Evolutionary conservation across 495 filamentous ascomycete species (phyloP).

Genomic region (Haplographium delicatum): DNA sequence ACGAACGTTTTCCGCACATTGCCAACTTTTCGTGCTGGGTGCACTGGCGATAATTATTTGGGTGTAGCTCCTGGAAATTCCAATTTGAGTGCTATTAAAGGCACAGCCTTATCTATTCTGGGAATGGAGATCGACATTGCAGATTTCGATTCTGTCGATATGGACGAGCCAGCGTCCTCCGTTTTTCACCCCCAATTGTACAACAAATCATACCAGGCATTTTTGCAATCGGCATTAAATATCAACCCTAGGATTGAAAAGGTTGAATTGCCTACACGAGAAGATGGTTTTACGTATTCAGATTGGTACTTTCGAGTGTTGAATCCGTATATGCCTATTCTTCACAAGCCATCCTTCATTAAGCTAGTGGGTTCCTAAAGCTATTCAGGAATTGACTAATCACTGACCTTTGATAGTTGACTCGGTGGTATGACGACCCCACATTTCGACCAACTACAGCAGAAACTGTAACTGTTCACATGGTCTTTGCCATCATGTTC

Average conservation of each 20-base stretch:
- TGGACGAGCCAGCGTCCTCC: slow-evolving; percentile 51
- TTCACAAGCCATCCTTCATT: slow-evolving; percentile 68
- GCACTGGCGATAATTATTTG: slow-evolving; percentile 62
- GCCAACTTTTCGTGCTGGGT: slow-evolving; percentile 47
- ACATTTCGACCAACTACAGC: slow-evolving; percentile 53
- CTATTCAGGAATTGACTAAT: not conserved
- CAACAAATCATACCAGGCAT: slow-evolving; percentile 65
- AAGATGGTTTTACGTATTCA: slow-evolving; percentile 56
- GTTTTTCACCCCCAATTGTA: slow-evolving; percentile 39
- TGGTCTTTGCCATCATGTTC: slow-evolving; percentile 71
- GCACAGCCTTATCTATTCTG: slow-evolving; percentile 65
- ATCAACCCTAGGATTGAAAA: slow-evolving; percentile 49
- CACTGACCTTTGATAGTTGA: slow-evolving; percentile 38
- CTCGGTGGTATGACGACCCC: slow-evolving; percentile 57
- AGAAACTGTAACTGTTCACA: slow-evolving; percentile 67
- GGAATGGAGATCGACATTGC: slow-evolving; percentile 74
- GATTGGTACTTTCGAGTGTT: slow-evolving; percentile 69
- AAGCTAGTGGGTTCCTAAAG: slow-evolving; percentile 51
- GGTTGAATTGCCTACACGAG: slow-evolving; percentile 48
- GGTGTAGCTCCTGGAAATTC: slow-evolving; percentile 63
- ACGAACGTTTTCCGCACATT: slow-evolving; percentile 34
- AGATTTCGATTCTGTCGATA: slow-evolving; percentile 58
- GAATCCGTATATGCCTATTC: slow-evolving; percentile 64
- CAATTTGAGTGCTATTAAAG: slow-evolving; percentile 66
- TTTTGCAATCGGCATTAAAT: slow-evolving; percentile 55